These are phyloP conservation scores for Colletotrichum sublineola DNA, from an alignment of 2,329 filamentous ascomycete species.

Conservation along the genomic window DNA sequence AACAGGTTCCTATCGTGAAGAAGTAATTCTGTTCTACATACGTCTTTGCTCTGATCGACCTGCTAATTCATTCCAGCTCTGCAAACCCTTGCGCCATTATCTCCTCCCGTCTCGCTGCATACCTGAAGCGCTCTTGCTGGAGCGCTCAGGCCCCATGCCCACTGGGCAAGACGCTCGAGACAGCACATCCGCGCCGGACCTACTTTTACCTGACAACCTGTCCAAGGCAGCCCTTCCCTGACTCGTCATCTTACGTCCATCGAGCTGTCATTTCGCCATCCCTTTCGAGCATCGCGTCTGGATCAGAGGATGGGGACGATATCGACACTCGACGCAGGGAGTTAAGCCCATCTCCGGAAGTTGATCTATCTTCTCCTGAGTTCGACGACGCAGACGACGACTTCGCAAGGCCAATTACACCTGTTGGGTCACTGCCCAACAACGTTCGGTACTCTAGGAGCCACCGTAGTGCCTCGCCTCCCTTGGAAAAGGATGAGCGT, in stretches of 20 bases:
- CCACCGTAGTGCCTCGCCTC: conserved; percentile 82
- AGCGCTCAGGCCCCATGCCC: conserved; percentile 84
- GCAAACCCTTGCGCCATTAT: conserved; percentile 96
- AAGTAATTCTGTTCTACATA: conserved; percentile 73
- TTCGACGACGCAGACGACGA: conserved; percentile 81
- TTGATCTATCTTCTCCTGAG: conserved; percentile 89
- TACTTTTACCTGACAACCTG: conserved; percentile 97
- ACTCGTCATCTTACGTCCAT: conserved; percentile 41
- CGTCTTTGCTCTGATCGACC: conserved; percentile 24
- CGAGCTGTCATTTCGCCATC: conserved; percentile 84
- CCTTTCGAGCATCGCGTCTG: conserved; percentile 77
- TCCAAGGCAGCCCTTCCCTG: conserved; percentile 84
- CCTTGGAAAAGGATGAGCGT: conserved; percentile 92
- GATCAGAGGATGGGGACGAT: conserved; percentile 71
- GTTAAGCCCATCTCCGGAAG: conserved; percentile 90
- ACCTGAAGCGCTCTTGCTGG: conserved; percentile 89
- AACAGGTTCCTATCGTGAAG: conserved; percentile 84
- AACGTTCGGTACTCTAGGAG: conserved; percentile 56
- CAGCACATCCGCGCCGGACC: conserved; percentile 91
- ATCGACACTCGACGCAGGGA: conserved; percentile 77
- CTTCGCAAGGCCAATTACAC: conserved; percentile 69
- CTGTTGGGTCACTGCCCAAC: conserved; percentile 73
- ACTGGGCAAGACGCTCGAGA: conserved; percentile 91
- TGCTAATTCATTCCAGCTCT: conserved; percentile 71
- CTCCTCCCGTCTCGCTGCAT: conserved; percentile 89